Base-by-base conservation (phyloP, 2,329 filamentous ascomycete genomes). In the Ceratocystis lukuohia region DNA sequence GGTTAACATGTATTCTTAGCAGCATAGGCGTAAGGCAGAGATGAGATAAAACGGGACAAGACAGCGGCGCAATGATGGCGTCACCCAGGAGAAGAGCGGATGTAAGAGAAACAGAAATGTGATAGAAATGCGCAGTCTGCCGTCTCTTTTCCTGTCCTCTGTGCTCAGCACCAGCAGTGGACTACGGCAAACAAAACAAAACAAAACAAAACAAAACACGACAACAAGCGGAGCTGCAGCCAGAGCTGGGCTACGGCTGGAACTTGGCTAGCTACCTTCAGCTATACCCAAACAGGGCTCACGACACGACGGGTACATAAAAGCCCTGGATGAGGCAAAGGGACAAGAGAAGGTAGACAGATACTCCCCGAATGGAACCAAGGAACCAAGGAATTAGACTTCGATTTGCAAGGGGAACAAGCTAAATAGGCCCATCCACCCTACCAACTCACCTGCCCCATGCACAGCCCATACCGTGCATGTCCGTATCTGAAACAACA, bases 241-340 rank as follows among this genome's bases (percentile, higher is more conserved):
- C 25, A 15, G 22, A 25, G 22, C 22, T 25, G 22, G 22, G 22
- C 22, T 25, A 25, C 22, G 22, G 22, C 22, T 57, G 33, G 33
- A 57, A 17, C 15, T 30, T 30, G 17, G 53, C 15, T 30, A 25
- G 28, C 53, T 30, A n/a, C 3, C 53, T 3, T 50, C 53, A 57
- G 53, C 53, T 57, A 57, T 57, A 57, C 53, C 28, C 5, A 57
- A 57, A 30, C 53, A 33, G 53, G 53, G 53, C 53, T 57, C 28
- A 50, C 17, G 12, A 41, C 37, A 15, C 37, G 8, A 41, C 48
- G 20, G 48, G 2, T 3, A 22, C 20, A 20, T n/a, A 20, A 28
- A 57, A 41, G 37, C 10, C 37, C 37, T 12, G 25, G 25, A 33
- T 33, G 53, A 33, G 53, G 53, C 53, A 30, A 17, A 57, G 10